These are phyloP conservation scores for Cercospora sesami DNA, from an alignment of 2,329 filamentous ascomycete species.

Conservation along the genomic window DNA sequence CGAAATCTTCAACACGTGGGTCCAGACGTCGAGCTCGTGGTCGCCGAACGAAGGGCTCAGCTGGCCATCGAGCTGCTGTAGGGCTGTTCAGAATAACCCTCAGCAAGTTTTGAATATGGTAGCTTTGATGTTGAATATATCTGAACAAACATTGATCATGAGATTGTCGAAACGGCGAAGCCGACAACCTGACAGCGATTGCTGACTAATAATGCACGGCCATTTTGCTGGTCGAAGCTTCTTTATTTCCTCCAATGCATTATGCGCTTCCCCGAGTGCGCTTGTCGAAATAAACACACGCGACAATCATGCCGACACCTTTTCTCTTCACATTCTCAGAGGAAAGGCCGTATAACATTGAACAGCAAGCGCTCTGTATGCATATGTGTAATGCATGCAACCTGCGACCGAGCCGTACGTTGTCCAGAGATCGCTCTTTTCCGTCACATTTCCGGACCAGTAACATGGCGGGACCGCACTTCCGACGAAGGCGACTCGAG, in stretches of 20 bases:
- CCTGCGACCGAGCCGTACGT: background rate
- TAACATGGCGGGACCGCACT: background rate
- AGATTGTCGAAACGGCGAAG: background rate
- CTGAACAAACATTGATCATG: background rate
- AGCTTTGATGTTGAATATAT: background rate
- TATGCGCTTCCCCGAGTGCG: background rate
- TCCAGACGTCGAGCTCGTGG: background rate
- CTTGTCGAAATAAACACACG: background rate
- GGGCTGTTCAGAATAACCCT: background rate
- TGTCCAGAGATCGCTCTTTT: background rate
- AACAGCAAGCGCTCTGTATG: background rate
- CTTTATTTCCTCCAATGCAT: background rate
- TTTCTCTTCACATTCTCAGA: background rate
- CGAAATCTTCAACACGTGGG: background rate
- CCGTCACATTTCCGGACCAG: background rate
- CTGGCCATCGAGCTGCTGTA: background rate
- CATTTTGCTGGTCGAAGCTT: background rate
- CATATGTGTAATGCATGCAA: background rate
- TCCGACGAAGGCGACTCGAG: background rate
- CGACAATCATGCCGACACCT: background rate
- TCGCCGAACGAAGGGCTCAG: background rate
- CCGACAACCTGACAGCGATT: background rate
- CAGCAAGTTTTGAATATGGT: background rate
- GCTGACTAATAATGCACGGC: background rate
- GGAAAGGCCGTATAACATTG: background rate